Evolutionary conservation across 1,139 yeast genomes (phyloP), one percentile per base, ranked within the genome.

Genomic region (Yamadazyma blattariae): DNA sequence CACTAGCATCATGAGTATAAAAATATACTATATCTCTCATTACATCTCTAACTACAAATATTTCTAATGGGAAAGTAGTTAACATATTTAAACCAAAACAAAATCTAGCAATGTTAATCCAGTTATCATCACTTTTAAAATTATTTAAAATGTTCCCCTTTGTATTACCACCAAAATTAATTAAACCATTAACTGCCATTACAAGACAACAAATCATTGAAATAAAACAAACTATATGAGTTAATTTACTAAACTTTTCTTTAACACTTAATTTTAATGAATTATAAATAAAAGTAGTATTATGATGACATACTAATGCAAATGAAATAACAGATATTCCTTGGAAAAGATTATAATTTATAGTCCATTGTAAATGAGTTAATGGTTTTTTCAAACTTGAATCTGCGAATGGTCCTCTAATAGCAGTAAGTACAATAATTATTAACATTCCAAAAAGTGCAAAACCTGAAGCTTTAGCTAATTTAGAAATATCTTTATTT

Each of bases 31-130:
- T 64, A 50, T 87, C 95, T 46, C 79, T 74, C 17, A 86, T 57
- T 1, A 89, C 96, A 48, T 90, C 96, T 46, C 97, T 65, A 25
- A 94, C 80, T 4, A 90, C 97, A 55, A 89, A 89, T 0, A 90
- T 76, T 55, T 90, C 97, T 33, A 90, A 60, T 0, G 97, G 97
- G 48, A 88, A 80, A 0, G 97, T 90, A 0, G 97, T 90, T 41
- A 90, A 70, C 97, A 90, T 90, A 52, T 90, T 90, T 50, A 90
- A 70, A 0, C 97, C 97, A 59, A 90, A 90, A 50, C 96, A 87
- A 48, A 90, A 77, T 37, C 97, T 70, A 0, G 97, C 97, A 26
- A 90, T 65, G 47, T 89, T 90, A 29, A 87, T 86, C 56, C 78
- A 67, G 48, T 67, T 63, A 52, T 89, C 96, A 51, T 77, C 74